phyloP scores from a whole-genome alignment of 306 rosid species.

The Trichosanthes cucumerina region DNA sequence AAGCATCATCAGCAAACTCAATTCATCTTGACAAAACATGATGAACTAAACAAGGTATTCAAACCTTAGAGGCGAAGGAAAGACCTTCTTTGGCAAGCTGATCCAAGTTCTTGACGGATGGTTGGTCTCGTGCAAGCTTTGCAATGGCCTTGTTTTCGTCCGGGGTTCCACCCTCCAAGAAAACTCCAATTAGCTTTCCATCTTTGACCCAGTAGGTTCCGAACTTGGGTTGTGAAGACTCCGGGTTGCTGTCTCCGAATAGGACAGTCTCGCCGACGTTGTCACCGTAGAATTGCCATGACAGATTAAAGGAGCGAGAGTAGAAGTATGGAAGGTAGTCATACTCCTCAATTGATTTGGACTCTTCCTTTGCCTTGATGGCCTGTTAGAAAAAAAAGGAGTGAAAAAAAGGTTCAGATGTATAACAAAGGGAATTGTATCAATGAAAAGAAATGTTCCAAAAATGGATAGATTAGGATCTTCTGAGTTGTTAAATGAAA shows the following conservation, averaged over 20 bases:
- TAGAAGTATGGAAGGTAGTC: conserved; percentile 98
- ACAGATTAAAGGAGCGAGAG: conserved; percentile 69
- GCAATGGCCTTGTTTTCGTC: conserved; percentile 93
- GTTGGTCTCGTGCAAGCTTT: conserved; percentile 67
- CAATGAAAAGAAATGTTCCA: not conserved
- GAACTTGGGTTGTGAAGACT: conserved; percentile 56
- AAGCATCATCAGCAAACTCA: not conserved
- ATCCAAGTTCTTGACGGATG: conserved; percentile 43
- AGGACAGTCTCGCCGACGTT: conserved; percentile 81
- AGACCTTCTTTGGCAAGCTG: conserved; percentile 74
- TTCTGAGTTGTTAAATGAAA: conserved; percentile 1
- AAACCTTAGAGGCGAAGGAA: conserved; percentile 66
- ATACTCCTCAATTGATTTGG: conserved; percentile 56
- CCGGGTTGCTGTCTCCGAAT: conserved; percentile 73
- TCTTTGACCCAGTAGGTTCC: conserved; percentile 94
- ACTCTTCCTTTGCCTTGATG: conserved; percentile 68
- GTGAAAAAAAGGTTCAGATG: not conserved
- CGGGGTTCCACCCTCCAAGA: conserved; percentile 68
- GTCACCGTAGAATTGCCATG: conserved; percentile 98
- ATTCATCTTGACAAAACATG: not conserved
- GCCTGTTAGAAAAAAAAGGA: conserved; percentile 42
- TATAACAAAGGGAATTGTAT: not conserved
- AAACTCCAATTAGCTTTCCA: conserved; percentile 74
- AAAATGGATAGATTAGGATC: not conserved
- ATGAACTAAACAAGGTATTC: not conserved